phyloP scores from a whole-genome alignment of 1,139 yeast genomes.

The Pichia terricola region DNA sequence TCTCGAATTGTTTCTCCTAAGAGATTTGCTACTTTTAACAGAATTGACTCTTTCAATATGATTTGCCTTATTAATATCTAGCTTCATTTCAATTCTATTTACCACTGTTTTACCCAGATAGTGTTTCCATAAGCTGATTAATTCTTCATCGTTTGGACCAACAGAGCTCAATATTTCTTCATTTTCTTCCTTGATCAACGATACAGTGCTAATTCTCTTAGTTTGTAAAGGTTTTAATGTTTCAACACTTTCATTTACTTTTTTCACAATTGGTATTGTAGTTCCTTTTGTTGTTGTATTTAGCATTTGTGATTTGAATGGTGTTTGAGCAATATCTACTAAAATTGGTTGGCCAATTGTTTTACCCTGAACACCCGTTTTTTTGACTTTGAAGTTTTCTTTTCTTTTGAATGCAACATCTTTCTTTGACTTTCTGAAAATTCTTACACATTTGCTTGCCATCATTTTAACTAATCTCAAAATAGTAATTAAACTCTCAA shows the following conservation, averaged over 20 bases:
- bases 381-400: not conserved
- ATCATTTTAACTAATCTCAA: constrained; percentile 8
- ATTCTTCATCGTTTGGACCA: constrained; percentile 1
- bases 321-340: constrained; percentile 10
- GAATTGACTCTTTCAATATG: constrained; percentile 6
- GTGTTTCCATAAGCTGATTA: constrained; percentile 22
- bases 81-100: constrained; percentile 22
- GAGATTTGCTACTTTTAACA: constrained; percentile 1
- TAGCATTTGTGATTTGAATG: constrained; percentile 6
- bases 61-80: constrained; percentile 16
- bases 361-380: not conserved
- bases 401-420: constrained; percentile 6
- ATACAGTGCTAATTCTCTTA: constrained; percentile 2
- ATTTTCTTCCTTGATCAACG: not conserved
- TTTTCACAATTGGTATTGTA: not conserved
- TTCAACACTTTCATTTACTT: not conserved
- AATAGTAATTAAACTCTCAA: constrained; percentile 13
- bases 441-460: constrained; percentile 14
- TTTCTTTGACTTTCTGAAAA: constrained; percentile 8
- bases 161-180: not conserved
- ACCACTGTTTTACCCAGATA: constrained; percentile 19
- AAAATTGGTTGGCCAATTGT: constrained; percentile 10
- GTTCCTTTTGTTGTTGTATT: not conserved
- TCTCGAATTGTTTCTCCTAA: not conserved
- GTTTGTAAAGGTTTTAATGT: not conserved